Conservation (phyloP, 2,329 filamentous ascomycete genomes). For the Monosporascus sp. region DNA sequence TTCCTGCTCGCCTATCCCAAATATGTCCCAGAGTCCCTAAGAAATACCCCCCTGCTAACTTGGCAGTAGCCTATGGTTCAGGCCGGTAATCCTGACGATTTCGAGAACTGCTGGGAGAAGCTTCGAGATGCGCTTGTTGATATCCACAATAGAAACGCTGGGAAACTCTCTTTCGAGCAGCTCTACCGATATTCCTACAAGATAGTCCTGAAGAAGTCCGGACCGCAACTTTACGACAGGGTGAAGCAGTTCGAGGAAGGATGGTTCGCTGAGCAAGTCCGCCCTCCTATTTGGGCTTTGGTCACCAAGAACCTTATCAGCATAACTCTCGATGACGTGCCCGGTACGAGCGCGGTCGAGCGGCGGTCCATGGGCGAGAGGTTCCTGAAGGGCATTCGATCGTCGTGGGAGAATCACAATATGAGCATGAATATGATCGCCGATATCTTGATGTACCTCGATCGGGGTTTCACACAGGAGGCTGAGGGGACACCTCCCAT, state of each 20-base stretch:
- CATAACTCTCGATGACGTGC: constrained; percentile 51
- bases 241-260: constrained; percentile 76
- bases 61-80: constrained; percentile 15
- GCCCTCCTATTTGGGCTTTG: constrained; percentile 63
- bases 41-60: constrained; percentile 5
- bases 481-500: constrained; percentile 63
- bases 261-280: constrained; percentile 74
- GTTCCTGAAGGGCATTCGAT: constrained; percentile 71
- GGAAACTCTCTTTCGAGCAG: constrained; percentile 86
- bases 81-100: constrained; percentile 61
- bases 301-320: constrained; percentile 63
- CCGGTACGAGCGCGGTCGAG: constrained; percentile 67
- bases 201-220: constrained; percentile 84
- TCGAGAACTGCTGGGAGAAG: constrained; percentile 78
- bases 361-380: constrained; percentile 74
- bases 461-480: constrained; percentile 75
- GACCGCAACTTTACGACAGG: constrained; percentile 71
- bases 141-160: constrained; percentile 90
- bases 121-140: constrained; percentile 73
- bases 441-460: constrained; percentile 96
- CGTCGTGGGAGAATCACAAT: constrained; percentile 84
- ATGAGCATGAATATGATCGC: constrained; percentile 94
- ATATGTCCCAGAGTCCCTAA: not conserved
- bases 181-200: constrained; percentile 93
- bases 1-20: not conserved